Conservation (phyloP, 768 basidiomycete species). For the Cantharellus cinnabarinus region DNA sequence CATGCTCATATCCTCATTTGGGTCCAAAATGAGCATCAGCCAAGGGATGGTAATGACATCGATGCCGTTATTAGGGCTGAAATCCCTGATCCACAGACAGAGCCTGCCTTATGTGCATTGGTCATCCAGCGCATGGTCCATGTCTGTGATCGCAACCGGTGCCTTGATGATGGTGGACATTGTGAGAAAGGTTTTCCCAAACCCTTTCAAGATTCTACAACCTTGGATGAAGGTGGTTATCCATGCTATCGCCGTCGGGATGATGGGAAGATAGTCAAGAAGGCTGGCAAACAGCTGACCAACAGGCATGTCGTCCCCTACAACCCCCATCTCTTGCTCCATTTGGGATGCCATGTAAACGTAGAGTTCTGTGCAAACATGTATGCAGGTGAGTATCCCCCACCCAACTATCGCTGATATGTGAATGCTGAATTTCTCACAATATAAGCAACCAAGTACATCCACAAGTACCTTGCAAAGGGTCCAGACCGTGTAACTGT, state of each 20-base stretch:
- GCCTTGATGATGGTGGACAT: conserved; percentile 20
- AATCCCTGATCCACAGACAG: conserved; percentile 22
- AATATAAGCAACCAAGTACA: conserved; percentile 14
- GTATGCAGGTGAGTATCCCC: conserved; percentile 13
- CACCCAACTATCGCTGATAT: no score
- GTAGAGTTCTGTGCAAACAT: conserved; percentile 24
- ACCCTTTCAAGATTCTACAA: conserved; percentile 19
- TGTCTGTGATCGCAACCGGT: conserved; percentile 25
- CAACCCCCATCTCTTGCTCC: conserved; percentile 16
- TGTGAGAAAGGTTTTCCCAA: conserved; percentile 30
- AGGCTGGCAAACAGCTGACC: conserved; percentile 12
- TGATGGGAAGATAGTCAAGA: conserved; percentile 16
- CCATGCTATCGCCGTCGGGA: conserved; percentile 19
- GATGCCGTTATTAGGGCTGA: conserved; percentile 23
- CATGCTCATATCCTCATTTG: conserved; percentile 33
- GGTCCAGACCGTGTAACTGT: conserved; percentile 24
- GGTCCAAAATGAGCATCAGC: conserved; percentile 17
- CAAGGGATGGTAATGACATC: conserved; percentile 19
- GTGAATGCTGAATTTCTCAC: conserved; percentile 11
- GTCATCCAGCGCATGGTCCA: conserved; percentile 28
- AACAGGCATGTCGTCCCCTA: conserved; percentile 28
- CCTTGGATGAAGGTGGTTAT: conserved; percentile 23
- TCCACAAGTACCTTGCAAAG: conserved; percentile 32
- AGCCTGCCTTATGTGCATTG: conserved; percentile 23
- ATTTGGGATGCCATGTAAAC: conserved; percentile 31